phyloP scores from a whole-genome alignment of 148 eudicot genomes.

The Rhododendron vialii region DNA sequence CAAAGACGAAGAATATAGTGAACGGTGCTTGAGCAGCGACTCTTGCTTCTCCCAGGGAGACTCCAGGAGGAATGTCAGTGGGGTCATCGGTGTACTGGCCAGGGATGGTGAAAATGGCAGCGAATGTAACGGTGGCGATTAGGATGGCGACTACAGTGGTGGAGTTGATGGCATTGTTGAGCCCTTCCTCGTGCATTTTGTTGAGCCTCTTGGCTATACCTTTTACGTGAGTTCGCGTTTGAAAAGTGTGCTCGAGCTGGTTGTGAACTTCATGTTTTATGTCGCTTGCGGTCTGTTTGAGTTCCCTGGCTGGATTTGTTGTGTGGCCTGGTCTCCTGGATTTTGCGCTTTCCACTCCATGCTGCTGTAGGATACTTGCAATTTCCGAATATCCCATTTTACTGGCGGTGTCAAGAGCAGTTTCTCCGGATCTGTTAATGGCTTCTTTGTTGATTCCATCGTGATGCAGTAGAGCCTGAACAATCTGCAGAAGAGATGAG shows the following conservation, averaged over 20 bases:
- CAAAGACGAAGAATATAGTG: constrained; percentile 38
- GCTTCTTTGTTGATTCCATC: constrained; percentile 22
- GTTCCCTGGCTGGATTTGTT: constrained; percentile 24
- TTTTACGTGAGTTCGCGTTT: constrained; percentile 32
- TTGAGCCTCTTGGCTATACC: constrained; percentile 42
- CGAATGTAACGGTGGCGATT: constrained; percentile 52
- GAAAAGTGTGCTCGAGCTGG: constrained; percentile 49
- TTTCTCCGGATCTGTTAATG: constrained; percentile 38
- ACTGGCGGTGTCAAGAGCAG: constrained; percentile 48
- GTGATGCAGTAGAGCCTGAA: constrained; percentile 25
- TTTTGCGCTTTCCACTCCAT: constrained; percentile 37
- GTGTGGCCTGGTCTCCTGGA: constrained; percentile 19
- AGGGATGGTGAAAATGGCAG: constrained; percentile 53
- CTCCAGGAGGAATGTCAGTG: constrained; percentile 13
- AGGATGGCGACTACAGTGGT: constrained; percentile 51
- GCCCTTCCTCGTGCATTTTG: constrained; percentile 49
- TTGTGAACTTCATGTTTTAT: constrained; percentile 56
- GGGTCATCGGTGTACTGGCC: constrained; percentile 41
- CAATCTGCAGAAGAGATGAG: constrained; percentile 25
- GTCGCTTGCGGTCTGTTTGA: constrained; percentile 59
- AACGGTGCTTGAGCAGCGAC: constrained; percentile 36
- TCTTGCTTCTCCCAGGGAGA: constrained; percentile 42
- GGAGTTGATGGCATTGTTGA: constrained; percentile 53
- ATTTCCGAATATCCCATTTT: constrained; percentile 32
- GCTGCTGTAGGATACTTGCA: constrained; percentile 22